Evolutionary conservation across 2,329 filamentous ascomycete genomes (phyloP).

Genomic region (Claviceps sp.): DNA sequence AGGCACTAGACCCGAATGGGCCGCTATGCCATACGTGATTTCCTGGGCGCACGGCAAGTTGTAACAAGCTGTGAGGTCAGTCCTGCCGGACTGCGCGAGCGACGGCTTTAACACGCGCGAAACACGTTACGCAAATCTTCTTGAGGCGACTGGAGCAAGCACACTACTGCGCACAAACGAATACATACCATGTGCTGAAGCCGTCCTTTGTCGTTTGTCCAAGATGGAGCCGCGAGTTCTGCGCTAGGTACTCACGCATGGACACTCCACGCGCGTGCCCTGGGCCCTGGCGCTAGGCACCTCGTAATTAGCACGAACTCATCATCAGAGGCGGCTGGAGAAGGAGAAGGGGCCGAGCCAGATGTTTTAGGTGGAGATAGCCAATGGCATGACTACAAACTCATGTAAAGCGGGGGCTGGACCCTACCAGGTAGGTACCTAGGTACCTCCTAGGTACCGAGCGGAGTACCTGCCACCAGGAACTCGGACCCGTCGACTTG

Average conservation of each 20-base stretch:
- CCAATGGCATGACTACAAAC: background rate
- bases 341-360: background rate
- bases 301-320: background rate
- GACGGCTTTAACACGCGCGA: no score
- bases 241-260: background rate
- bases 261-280: background rate
- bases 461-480: no score
- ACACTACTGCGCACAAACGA: background rate
- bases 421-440: no score
- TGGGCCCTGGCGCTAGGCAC: background rate
- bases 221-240: conserved; percentile 3
- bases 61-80: no score
- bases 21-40: background rate
- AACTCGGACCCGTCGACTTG: no score
- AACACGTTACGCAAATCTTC: no score
- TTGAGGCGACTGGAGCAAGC: no score
- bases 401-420: background rate
- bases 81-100: no score
- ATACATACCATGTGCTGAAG: background rate
- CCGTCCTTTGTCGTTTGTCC: background rate
- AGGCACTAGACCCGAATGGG: conserved; percentile 9
- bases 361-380: background rate
- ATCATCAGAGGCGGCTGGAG: background rate
- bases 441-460: no score
- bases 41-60: no score